These are phyloP conservation scores for Kondoa malvinella DNA, from an alignment of 768 basidiomycete genomes.

Conservation along the genomic window DNA sequence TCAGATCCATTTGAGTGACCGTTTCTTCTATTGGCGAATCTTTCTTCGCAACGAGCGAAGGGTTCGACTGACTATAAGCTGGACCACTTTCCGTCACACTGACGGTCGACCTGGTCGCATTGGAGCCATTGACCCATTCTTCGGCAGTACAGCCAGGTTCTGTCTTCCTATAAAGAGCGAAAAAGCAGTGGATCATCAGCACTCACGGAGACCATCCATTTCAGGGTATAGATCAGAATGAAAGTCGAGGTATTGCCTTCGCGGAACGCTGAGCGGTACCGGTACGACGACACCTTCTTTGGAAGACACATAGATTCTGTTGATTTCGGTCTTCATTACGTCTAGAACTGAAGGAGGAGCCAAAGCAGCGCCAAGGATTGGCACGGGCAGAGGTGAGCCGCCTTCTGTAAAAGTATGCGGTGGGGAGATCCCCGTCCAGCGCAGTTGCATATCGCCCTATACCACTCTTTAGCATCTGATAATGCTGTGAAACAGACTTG, in stretches of 20 bases:
- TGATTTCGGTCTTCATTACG: conserved; percentile 33
- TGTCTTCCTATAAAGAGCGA: background rate
- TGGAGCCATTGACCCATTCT: conserved; percentile 15
- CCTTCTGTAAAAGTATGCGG: conserved; percentile 29
- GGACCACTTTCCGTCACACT: background rate
- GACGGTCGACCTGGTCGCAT: background rate
- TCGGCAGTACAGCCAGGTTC: conserved; percentile 11
- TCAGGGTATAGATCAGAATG: conserved; percentile 32
- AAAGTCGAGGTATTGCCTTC: conserved; percentile 33
- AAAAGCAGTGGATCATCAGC: background rate
- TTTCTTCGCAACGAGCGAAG: background rate
- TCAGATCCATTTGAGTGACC: too few species aligned
- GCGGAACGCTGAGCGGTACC: conserved; percentile 29
- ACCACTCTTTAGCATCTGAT: background rate
- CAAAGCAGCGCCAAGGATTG: conserved; percentile 27
- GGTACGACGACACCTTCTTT: conserved; percentile 31
- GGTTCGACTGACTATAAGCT: background rate
- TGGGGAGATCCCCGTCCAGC: conserved; percentile 30
- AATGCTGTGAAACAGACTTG: background rate
- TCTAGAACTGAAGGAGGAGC: conserved; percentile 27
- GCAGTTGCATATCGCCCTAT: conserved; percentile 31
- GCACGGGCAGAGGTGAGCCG: background rate
- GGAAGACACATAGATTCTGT: conserved; percentile 27
- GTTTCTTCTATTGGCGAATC: too few species aligned
- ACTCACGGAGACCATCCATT: conserved; percentile 12